Percentiles rank a stretch among this genome's conserved stretches.
These are phyloP conservation scores for Spizellomyces punctatus DNA, from an alignment of 192 early-diverging fungal genomes.

Conservation along the genomic window DNA sequence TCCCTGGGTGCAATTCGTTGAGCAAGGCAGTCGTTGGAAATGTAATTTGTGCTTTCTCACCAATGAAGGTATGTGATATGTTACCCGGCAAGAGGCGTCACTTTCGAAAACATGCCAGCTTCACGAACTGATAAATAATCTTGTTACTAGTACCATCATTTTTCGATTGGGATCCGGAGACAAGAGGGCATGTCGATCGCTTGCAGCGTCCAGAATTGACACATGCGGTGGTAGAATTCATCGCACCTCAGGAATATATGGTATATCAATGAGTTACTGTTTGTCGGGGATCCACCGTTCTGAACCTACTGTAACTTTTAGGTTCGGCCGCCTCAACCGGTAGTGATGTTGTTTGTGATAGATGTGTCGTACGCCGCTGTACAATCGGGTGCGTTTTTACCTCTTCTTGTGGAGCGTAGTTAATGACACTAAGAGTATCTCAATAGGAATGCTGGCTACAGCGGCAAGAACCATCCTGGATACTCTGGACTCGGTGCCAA, in stretches of 20 bases:
- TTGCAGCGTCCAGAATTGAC: conserved; percentile 90
- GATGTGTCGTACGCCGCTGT: conserved; percentile 92
- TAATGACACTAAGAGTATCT: conserved; percentile 21
- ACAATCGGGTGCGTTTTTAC: conserved; percentile 58
- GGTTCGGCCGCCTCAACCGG: conserved; percentile 90
- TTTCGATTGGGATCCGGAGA: conserved; percentile 67
- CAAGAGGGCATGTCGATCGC: conserved; percentile 77
- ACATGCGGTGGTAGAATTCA: conserved; percentile 87
- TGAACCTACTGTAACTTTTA: conserved; percentile 16
- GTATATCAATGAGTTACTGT: conserved; percentile 32
- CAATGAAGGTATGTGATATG: conserved; percentile 72
- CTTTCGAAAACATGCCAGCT: background rate
- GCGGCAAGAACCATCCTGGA: conserved; percentile 81
- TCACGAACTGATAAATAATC: conserved; percentile 1
- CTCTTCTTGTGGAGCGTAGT: background rate
- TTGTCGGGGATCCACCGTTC: background rate
- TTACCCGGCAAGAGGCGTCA: background rate
- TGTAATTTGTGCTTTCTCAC: conserved; percentile 93
- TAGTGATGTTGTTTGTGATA: conserved; percentile 90
- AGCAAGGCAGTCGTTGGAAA: conserved; percentile 94
- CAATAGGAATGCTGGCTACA: conserved; percentile 71
- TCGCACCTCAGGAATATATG: conserved; percentile 98
- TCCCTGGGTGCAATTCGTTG: conserved; percentile 93
- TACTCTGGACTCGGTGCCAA: conserved; percentile 82
- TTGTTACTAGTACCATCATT: conserved; percentile 44